Conservation (phyloP, 2,329 filamentous ascomycete species). For the Pseudopithomyces chartarum region DNA sequence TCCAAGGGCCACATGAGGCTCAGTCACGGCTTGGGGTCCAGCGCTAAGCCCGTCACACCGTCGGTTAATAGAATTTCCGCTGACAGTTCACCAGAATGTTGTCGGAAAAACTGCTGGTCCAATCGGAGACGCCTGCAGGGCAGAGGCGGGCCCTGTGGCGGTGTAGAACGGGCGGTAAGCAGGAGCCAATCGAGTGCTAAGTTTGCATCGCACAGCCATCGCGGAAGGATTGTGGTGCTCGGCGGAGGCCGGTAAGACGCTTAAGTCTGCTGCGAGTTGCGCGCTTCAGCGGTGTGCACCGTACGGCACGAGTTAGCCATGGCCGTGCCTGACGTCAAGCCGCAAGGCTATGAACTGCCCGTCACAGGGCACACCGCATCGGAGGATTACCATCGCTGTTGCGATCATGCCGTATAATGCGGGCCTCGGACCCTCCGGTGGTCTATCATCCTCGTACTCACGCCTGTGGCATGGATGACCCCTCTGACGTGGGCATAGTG, state of each 20-base stretch:
- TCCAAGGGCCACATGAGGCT: slow-evolving; percentile 1
- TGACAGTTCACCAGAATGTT: background rate
- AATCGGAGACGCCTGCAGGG: slow-evolving; percentile 3
- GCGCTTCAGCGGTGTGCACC: slow-evolving; percentile 2
- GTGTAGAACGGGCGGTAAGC: slow-evolving; percentile 1
- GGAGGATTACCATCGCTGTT: background rate
- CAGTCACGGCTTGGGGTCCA: slow-evolving; percentile 2
- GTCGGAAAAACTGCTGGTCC: background rate
- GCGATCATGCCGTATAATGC: background rate
- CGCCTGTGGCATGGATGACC: background rate
- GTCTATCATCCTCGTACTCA: background rate
- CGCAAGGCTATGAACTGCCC: slow-evolving; percentile 2
- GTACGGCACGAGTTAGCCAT: background rate
- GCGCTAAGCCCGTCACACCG: background rate
- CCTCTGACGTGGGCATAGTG: background rate
- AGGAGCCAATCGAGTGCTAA: background rate
- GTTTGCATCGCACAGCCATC: slow-evolving; percentile 4
- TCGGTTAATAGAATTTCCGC: background rate
- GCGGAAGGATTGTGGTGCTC: background rate
- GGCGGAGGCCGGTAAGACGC: slow-evolving; percentile 1
- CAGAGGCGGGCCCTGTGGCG: slow-evolving; percentile 4
- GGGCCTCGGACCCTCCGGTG: slow-evolving; percentile 3
- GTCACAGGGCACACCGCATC: slow-evolving; percentile 2
- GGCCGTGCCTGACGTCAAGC: slow-evolving; percentile 4
- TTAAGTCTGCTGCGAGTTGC: background rate